Conservation (phyloP, 2,329 filamentous ascomycete species). For the Ambrosiella beaveri region DNA sequence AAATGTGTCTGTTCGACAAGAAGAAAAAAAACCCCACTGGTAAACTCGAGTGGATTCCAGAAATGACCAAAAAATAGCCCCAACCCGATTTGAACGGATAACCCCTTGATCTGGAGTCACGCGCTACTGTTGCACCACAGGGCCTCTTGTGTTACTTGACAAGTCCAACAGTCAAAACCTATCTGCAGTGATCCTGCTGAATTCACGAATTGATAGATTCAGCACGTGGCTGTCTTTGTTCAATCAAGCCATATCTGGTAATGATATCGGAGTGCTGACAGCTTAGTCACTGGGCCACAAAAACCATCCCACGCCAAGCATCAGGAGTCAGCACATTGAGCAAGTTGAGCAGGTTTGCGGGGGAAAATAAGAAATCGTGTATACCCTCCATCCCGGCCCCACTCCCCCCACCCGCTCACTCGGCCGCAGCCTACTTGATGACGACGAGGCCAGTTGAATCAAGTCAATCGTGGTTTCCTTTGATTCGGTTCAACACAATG, state of each 20-base stretch:
- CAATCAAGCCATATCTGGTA: neutral
- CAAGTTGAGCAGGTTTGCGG: neutral
- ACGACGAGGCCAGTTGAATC: too few relatives aligned
- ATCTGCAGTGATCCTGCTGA: too few relatives aligned
- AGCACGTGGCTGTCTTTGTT: too few relatives aligned
- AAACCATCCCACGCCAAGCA: neutral
- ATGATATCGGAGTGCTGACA: neutral
- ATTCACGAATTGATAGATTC: too few relatives aligned
- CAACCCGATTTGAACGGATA: conserved; percentile 14
- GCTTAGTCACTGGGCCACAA: neutral
- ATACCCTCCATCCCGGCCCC: too few relatives aligned
- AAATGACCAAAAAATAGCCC: conserved; percentile 3
- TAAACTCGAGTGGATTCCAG: too few relatives aligned
- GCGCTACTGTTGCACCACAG: conserved; percentile 12
- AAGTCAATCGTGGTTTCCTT: neutral
- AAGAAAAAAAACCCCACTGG: too few relatives aligned
- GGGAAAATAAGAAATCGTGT: neutral
- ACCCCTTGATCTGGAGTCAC: conserved; percentile 14
- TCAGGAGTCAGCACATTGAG: neutral
- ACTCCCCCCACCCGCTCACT: too few relatives aligned
- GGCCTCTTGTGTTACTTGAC: neutral
- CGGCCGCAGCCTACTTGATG: too few relatives aligned
- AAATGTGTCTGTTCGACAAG: too few relatives aligned
- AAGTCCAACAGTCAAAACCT: neutral
- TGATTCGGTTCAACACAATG: neutral